Evolutionary conservation across 441 rosid genomes (phyloP).

Genomic region (Adansonia gregorii): DNA sequence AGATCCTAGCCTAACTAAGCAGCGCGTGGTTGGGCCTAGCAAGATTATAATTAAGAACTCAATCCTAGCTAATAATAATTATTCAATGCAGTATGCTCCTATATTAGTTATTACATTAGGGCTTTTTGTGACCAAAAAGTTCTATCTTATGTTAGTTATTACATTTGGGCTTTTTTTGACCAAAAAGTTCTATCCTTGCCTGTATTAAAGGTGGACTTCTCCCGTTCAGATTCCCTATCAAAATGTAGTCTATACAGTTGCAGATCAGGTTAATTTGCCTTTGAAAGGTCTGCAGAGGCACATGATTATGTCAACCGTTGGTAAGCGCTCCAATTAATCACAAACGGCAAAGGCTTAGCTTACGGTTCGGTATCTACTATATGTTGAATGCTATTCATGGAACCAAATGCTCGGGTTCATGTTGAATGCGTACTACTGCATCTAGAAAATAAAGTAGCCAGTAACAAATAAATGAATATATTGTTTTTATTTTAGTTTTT

Average conservation of each 20-base stretch:
- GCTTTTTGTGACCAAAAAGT: too few relatives aligned
- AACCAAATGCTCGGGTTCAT: too few relatives aligned
- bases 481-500: too few relatives aligned
- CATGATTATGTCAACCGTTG: neutral
- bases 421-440: too few relatives aligned
- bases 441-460: too few relatives aligned
- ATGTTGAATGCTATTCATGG: too few relatives aligned
- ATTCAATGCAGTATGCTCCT: neutral
- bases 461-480: too few relatives aligned
- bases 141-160: neutral
- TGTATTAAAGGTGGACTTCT: neutral
- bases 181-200: neutral
- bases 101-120: too few relatives aligned
- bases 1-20: too few relatives aligned
- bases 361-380: too few relatives aligned
- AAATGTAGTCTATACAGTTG: neutral
- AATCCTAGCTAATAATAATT: conserved; percentile 1
- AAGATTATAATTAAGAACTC: neutral
- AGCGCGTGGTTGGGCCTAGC: neutral
- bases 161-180: neutral
- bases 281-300: neutral
- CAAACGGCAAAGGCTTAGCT: too few relatives aligned
- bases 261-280: neutral
- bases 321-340: neutral
- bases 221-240: neutral